Evolutionary conservation across 176 grass and related monocot genomes (phyloP), one percentile per base, ranked within the genome.

Genomic region (Rhynchospora pubera): DNA sequence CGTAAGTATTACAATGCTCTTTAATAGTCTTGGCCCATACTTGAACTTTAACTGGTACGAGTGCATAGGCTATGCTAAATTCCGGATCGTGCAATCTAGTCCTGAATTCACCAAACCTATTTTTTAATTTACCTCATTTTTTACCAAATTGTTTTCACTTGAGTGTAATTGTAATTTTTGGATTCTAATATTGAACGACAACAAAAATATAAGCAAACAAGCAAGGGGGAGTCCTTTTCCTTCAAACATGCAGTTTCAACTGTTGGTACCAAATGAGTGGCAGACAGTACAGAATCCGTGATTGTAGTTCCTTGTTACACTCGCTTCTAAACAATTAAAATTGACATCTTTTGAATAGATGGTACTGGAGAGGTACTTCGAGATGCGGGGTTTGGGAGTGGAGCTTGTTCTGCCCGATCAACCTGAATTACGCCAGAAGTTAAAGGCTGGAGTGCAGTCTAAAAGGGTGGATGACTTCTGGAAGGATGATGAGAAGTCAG

Each of bases 321-420:
- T 10, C 22, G 9, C 24, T 75, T 28, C 5, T 7, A 21, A 22
- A 75, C 44, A 76, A 4, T 4, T 76, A 76, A 52, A 15, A 45
- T 44, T 69, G 34, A 50, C 47, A 60, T 32, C 5, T 43, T 12
- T 59, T 59, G 43, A 50, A 21, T 51, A 97, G 94, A 97, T 97
- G 83, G 86, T 97, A 45, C 65, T 97, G 62, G 88, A 88, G 86
- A 92, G 92, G 86, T 91, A 94, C 48, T 94, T 97, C 83, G 85
- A 59, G 1, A 89, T 87, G 57, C 87, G 83, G 6, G 92, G 95
- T 85, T 62, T 70, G 81, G 87, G 47, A 24, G 88, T 88, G 82
- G 88, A 89, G 77, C 85, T 94, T 60, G 90, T 94, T 82, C 90
- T 97, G 83, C 95, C 92, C 23, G 94, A 84, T 19, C 88, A 91